Base-by-base conservation (phyloP, 257 asterid genomes). In the Leonotis leonurus region DNA sequence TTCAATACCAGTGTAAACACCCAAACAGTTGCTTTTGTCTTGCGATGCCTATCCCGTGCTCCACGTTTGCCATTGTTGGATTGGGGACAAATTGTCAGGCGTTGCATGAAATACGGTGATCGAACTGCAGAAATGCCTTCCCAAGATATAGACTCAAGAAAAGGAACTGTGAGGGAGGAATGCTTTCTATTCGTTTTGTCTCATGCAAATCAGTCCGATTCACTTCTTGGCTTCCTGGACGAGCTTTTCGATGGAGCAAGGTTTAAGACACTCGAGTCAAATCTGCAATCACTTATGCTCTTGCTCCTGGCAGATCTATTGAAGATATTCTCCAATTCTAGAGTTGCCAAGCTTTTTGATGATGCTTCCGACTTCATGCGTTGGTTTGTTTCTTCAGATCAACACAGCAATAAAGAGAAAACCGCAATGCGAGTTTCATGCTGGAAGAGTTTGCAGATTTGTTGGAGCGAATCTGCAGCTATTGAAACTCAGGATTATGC, bases 401-500 rank as follows among this genome's bases (percentile, higher is more conserved):
- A 67, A 51, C 70, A 73, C 63, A 75, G 49, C 43, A 39, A 63
- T 40, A 88, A 73, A 68, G 76, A 77, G 43, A 80, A 78, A 75
- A 79, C 65, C 60, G 74, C 80, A 3, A 60, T 89, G 62, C 78
- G 91, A 69, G 71, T 86, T 73, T 83, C 94, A 45, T 85, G 97
- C 77, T 93, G 99, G 99, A 93, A 86, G 73, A 95, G 99, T 65
- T 79, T 93, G 70, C 71, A 66, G 66, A 54, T 65, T 52, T 86
- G 96, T 82, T 73, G 83, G 70, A 80, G 72, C 30, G 82, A 72
- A 58, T 68, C 82, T 73, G 69, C 79, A 71, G 69, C 81, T 67
- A 65, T 70, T 41, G 81, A 79, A 64, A 51, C 70, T 12, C 81
- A 56, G 66, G 83, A 75, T 54, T 83, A 75, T 65, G 65, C 71